Base-by-base conservation (phyloP, 257 asterid species). In the Misopates orontium region DNA sequence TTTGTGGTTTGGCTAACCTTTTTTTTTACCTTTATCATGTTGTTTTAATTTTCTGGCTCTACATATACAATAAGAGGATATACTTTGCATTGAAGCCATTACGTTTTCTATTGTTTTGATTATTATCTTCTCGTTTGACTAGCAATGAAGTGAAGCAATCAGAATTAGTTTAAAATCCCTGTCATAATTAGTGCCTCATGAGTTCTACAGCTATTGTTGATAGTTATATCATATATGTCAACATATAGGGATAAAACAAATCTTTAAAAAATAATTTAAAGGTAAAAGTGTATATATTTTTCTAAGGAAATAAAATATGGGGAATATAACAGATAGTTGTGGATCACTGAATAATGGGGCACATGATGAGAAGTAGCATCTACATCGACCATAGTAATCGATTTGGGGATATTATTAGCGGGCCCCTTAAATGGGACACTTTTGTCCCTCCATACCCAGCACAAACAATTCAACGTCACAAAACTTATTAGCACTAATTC, bases 401-500 rank as follows among this genome's bases (percentile, higher is more conserved):
- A 76, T 68, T 72, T 62, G 56, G 50, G 75, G 71, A 77, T 75
- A 77, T 58, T 71, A 10, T 42, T 15, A 18, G 45, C 62, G 79
- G 86, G 54, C 40, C 81, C 81, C 66, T 53, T 41, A 0, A 31
- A 51, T 60, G 76, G 74, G 69, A 81, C 71, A 65, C 69, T 66
- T 69, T 78, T 75, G 83, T 75, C 80, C 71, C 79, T 69, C 71
- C n/a, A 57, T 44, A 47, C 54, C 71, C 71, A 57, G 67, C 79
- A 74, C 67, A 57, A 69, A 52, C 57, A 36, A 32, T 42, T 8
- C 22, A 24, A 48, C 17, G 19, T 63, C 17, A 36, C 49, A 4
- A 55, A 15, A 36, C 10, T 36, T 36, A 36, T 3, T 5, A 36
- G 1, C 42, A 36, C 36, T 28, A 28, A 28, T 36, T 36, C 10